These are phyloP conservation scores for Verbena officinalis DNA, from an alignment of 257 asterid genomes.

Conservation along the genomic window DNA sequence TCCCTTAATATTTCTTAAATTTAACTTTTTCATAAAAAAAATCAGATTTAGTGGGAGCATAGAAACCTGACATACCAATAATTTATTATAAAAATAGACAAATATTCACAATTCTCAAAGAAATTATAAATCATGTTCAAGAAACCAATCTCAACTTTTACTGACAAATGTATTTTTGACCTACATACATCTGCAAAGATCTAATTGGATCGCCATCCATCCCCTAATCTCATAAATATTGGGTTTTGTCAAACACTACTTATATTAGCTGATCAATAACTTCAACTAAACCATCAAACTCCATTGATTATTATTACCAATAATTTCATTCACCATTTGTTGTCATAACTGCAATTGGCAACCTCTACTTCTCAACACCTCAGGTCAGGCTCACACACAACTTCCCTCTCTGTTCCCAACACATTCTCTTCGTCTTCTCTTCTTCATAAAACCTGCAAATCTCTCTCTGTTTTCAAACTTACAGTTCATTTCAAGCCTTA, in stretches of 20 bases:
- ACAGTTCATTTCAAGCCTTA: not conserved
- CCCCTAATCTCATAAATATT: not conserved
- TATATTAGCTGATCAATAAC: constrained; percentile 4
- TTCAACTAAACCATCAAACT: constrained; percentile 29
- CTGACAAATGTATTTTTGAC: too few relatives aligned
- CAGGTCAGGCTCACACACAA: too few relatives aligned
- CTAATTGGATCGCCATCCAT: not conserved
- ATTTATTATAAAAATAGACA: too few relatives aligned
- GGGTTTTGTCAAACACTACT: constrained; percentile 13
- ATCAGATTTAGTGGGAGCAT: too few relatives aligned
- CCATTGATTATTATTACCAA: not conserved
- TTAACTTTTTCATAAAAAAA: too few relatives aligned
- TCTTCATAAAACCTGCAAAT: not conserved
- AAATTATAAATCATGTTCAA: too few relatives aligned
- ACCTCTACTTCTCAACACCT: not conserved
- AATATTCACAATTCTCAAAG: too few relatives aligned
- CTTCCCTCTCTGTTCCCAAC: too few relatives aligned
- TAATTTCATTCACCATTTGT: not conserved
- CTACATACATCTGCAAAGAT: constrained; percentile 14
- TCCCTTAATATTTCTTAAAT: too few relatives aligned
- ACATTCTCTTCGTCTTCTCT: too few relatives aligned
- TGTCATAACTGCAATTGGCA: constrained; percentile 10
- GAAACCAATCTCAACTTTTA: too few relatives aligned
- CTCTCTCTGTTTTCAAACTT: not conserved
- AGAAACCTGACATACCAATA: too few relatives aligned